phyloP scores from a whole-genome alignment of 1,139 yeast genomes.

The Barnettozyma hawaiiensis region DNA sequence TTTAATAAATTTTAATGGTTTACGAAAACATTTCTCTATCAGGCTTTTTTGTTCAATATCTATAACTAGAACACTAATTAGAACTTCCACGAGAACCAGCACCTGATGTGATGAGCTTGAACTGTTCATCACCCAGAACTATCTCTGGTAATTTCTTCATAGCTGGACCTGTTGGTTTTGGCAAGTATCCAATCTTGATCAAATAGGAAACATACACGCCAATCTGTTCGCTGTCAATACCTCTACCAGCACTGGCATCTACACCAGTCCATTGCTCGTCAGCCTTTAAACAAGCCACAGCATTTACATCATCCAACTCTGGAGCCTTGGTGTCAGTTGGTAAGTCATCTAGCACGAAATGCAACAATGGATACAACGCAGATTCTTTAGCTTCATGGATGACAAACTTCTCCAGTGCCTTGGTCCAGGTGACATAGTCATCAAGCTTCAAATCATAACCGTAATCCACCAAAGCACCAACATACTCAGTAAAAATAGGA shows the following conservation, averaged over 20 bases:
- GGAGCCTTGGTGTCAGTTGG: constrained; percentile 94
- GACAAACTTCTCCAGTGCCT: constrained; percentile 68
- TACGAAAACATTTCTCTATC: background rate
- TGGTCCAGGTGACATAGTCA: constrained; percentile 77
- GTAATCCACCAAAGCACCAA: constrained; percentile 56
- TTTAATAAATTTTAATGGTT: background rate
- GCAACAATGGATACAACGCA: constrained; percentile 88
- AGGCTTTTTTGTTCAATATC: background rate
- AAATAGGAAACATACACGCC: constrained; percentile 79
- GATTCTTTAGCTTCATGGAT: constrained; percentile 65
- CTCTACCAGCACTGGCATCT: constrained; percentile 64
- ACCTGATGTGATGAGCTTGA: constrained; percentile 63
- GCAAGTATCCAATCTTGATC: constrained; percentile 71
- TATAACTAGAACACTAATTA: constrained; percentile 12
- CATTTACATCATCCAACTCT: constrained; percentile 82
- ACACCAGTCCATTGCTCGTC: constrained; percentile 62
- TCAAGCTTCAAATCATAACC: constrained; percentile 64
- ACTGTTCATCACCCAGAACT: constrained; percentile 49
- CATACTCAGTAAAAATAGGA: constrained; percentile 67
- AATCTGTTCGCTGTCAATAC: constrained; percentile 60
- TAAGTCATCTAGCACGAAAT: constrained; percentile 86
- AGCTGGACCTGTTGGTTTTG: constrained; percentile 46
- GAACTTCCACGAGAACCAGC: constrained; percentile 79
- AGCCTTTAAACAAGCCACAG: constrained; percentile 52
- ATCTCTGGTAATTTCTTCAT: constrained; percentile 49